Evolutionary conservation across 1,284 basidiomycete genomes (phyloP).

Genomic region (Moesziomyces sp.): DNA sequence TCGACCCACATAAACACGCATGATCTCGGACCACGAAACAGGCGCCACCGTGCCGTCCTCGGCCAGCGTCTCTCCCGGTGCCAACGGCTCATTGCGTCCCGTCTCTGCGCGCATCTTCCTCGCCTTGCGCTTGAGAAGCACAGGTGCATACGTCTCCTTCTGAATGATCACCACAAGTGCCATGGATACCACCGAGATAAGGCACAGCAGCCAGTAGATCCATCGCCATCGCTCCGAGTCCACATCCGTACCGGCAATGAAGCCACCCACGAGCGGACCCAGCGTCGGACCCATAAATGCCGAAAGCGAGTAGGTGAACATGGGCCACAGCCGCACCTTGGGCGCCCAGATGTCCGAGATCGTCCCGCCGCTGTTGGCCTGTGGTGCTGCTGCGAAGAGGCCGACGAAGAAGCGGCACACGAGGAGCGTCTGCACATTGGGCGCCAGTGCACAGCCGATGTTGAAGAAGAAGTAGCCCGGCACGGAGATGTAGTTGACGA

Average conservation of each 20-base stretch:
- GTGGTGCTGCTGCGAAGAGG: slow-evolving; percentile 47
- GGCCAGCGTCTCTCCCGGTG: slow-evolving; percentile 16
- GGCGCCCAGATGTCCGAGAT: slow-evolving; percentile 43
- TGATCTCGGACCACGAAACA: slow-evolving; percentile 19
- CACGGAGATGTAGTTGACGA: slow-evolving; percentile 48
- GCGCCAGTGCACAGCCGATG: slow-evolving; percentile 45
- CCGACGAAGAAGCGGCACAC: slow-evolving; percentile 50
- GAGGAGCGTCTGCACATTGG: slow-evolving; percentile 41
- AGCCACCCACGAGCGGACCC: slow-evolving; percentile 33
- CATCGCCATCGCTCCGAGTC: slow-evolving; percentile 36
- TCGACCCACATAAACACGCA: slow-evolving; percentile 32
- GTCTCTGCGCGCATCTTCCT: slow-evolving; percentile 8
- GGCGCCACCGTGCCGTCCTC: slow-evolving; percentile 21
- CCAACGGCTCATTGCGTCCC: slow-evolving; percentile 21
- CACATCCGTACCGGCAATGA: slow-evolving; percentile 18
- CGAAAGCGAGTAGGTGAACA: slow-evolving; percentile 45
- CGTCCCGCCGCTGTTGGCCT: slow-evolving; percentile 36
- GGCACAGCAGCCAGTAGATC: slow-evolving; percentile 44
- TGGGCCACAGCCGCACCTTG: slow-evolving; percentile 36
- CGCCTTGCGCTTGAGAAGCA: slow-evolving; percentile 39
- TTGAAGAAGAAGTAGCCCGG: slow-evolving; percentile 48
- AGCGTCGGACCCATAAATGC: slow-evolving; percentile 47
- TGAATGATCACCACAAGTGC: slow-evolving; percentile 22
- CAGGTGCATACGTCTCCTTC: slow-evolving; percentile 44
- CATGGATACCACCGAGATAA: slow-evolving; percentile 30